Percentiles rank a stretch among this genome's conserved stretches.
phyloP scores from a whole-genome alignment of 768 basidiomycete genomes.

The Austroboletus eburneus region DNA sequence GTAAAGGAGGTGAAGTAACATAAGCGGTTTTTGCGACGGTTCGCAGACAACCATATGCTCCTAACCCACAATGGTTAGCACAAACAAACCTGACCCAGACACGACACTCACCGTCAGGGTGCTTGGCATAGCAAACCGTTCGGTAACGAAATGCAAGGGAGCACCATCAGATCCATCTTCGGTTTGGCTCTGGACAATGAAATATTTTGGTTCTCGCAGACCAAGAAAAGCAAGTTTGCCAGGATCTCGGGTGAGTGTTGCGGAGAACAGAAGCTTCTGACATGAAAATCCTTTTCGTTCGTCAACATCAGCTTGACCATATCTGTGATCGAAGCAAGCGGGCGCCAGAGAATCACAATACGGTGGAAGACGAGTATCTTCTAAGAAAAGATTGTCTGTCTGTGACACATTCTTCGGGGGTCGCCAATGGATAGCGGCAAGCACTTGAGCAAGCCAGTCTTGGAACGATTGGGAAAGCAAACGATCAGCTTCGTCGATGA shows the following conservation, averaged over 20 bases:
- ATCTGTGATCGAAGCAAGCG: constrained; percentile 38
- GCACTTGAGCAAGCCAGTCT: constrained; percentile 85
- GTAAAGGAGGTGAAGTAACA: constrained; percentile 84
- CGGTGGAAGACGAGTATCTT: constrained; percentile 4
- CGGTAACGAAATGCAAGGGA: constrained; percentile 56
- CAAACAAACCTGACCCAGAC: not conserved
- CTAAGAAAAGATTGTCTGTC: constrained; percentile 1
- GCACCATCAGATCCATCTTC: constrained; percentile 34
- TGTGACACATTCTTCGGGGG: constrained; percentile 2
- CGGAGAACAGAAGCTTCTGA: constrained; percentile 94
- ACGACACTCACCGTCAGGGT: constrained; percentile 57
- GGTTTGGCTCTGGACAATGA: constrained; percentile 64
- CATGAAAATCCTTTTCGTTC: constrained; percentile 65
- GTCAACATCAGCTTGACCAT: constrained; percentile 46
- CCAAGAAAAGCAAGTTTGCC: constrained; percentile 84
- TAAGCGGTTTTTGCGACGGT: constrained; percentile 77
- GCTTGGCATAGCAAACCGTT: constrained; percentile 77
- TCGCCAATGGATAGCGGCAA: constrained; percentile 63
- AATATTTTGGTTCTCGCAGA: constrained; percentile 78
- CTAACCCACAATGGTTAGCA: constrained; percentile 35
- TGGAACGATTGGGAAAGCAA: constrained; percentile 94
- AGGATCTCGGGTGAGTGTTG: constrained; percentile 91
- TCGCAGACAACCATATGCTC: constrained; percentile 86
- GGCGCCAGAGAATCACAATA: constrained; percentile 54
- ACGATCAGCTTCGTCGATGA: constrained; percentile 98